Conservation (phyloP, 139 green algal genomes). For the Closterium sp. region DNA sequence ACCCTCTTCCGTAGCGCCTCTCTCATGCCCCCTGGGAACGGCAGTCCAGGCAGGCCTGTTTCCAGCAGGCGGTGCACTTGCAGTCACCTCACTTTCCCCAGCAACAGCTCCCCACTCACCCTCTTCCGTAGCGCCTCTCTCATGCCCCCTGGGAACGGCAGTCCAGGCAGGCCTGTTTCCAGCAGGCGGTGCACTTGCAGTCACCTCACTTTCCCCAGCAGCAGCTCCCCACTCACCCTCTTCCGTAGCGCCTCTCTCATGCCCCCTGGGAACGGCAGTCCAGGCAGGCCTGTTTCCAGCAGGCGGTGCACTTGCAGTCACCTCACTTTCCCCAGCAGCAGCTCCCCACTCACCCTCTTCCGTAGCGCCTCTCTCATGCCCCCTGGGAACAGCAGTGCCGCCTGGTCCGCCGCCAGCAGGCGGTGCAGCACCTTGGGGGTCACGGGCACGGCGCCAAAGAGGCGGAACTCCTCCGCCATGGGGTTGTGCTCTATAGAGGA, state of each 20-base stretch:
- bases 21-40: too few relatives aligned
- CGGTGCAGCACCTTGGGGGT: constrained; percentile 69
- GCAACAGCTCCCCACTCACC: too few relatives aligned
- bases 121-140: too few relatives aligned
- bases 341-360: not conserved
- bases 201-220: too few relatives aligned
- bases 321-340: too few relatives aligned
- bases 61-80: too few relatives aligned
- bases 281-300: not conserved
- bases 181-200: too few relatives aligned
- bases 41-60: too few relatives aligned
- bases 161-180: too few relatives aligned
- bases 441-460: constrained; percentile 88
- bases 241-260: not conserved
- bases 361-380: constrained; percentile 1
- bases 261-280: not conserved
- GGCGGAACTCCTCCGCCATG: constrained; percentile 63
- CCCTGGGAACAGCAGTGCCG: constrained; percentile 83
- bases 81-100: too few relatives aligned
- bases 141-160: too few relatives aligned
- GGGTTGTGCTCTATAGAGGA: not conserved
- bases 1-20: too few relatives aligned
- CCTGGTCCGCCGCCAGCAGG: constrained; percentile 73
- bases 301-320: not conserved
- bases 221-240: not conserved